These are phyloP conservation scores for Pythium dissimile DNA, from an alignment of 352 stramenopile genomes.

Conservation along the genomic window DNA sequence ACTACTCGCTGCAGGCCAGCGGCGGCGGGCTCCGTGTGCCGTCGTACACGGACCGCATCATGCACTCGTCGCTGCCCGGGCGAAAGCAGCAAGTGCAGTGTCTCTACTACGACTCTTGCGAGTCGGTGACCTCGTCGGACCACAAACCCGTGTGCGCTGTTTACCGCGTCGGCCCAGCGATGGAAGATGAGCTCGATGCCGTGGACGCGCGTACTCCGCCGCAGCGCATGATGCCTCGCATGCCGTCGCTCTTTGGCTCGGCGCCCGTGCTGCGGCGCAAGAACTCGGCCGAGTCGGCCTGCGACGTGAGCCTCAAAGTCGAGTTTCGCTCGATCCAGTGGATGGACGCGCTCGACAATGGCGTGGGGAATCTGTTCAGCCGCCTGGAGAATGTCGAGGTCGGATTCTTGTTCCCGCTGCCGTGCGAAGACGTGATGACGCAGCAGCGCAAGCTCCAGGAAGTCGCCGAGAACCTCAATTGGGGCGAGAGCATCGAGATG, in stretches of 20 bases:
- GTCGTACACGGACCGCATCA: constrained; percentile 88
- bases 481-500: constrained; percentile 29
- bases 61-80: constrained; percentile 75
- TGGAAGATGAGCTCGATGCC: constrained; percentile 6
- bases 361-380: constrained; percentile 44
- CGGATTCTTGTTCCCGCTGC: constrained; percentile 72
- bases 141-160: constrained; percentile 78
- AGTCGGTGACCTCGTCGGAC: constrained; percentile 69
- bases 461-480: constrained; percentile 70
- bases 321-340: constrained; percentile 72
- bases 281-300: constrained; percentile 44
- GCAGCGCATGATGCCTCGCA: constrained; percentile 14
- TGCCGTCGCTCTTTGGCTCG: constrained; percentile 9
- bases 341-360: constrained; percentile 50
- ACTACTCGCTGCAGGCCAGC: constrained; percentile 62
- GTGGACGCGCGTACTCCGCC: background rate
- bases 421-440: constrained; percentile 77
- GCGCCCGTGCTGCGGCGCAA: constrained; percentile 48
- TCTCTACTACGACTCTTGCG: constrained; percentile 75
- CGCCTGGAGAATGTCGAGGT: constrained; percentile 66
- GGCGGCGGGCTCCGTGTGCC: constrained; percentile 72
- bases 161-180: constrained; percentile 37
- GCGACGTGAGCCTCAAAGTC: constrained; percentile 57
- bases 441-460: constrained; percentile 77
- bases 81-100: constrained; percentile 51